Evolutionary conservation across 2,329 filamentous ascomycete species (phyloP).

Genomic region (Incumbomyces lentus): DNA sequence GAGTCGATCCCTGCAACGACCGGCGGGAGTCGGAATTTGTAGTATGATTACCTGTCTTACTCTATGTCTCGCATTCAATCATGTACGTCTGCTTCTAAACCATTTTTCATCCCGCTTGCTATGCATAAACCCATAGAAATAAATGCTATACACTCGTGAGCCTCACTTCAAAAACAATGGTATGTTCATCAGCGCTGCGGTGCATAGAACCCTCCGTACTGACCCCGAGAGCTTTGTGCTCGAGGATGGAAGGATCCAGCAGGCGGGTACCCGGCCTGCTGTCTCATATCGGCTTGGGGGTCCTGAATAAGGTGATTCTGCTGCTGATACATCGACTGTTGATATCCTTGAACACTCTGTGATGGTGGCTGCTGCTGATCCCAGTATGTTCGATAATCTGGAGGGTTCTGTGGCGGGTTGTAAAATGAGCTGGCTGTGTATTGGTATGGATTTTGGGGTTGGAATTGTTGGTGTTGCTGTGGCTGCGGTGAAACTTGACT

Average conservation of each 20-base stretch:
- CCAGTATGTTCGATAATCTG: neutral
- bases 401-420: neutral
- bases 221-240: neutral
- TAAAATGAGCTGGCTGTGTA: neutral
- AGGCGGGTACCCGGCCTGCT: neutral
- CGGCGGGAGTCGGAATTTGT: too few relatives aligned
- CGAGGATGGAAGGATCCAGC: neutral
- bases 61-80: too few relatives aligned
- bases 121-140: neutral
- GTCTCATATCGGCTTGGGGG: neutral
- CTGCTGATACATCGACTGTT: neutral
- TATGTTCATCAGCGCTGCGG: neutral
- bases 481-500: slow-evolving; percentile 3
- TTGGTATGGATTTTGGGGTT: neutral
- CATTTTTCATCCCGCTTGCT: neutral
- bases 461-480: neutral
- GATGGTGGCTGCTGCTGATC: neutral
- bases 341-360: neutral
- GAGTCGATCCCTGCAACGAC: too few relatives aligned
- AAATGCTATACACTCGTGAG: neutral
- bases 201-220: slow-evolving; percentile 4
- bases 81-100: too few relatives aligned
- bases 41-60: too few relatives aligned
- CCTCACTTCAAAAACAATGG: neutral
- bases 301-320: neutral